Conservation (phyloP, 2,329 filamentous ascomycete species). For the Coleophoma crateriformis region DNA sequence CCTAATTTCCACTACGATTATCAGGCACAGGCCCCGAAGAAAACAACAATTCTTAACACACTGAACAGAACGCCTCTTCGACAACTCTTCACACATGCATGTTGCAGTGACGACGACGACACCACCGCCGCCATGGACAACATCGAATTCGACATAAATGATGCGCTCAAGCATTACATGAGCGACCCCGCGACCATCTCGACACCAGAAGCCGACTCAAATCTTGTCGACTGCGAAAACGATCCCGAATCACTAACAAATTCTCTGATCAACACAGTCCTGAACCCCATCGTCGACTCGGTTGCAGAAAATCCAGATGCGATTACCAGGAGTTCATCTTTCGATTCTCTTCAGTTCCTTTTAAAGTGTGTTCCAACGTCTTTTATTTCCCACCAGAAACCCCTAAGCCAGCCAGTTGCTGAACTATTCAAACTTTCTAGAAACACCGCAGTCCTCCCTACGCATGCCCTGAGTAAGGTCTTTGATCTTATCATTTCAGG, state of each 20-base stretch:
- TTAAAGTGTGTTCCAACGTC: slow-evolving; percentile 80
- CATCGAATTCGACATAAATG: slow-evolving; percentile 90
- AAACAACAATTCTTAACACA: slow-evolving; percentile 8
- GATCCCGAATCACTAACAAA: slow-evolving; percentile 80
- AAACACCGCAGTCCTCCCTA: slow-evolving; percentile 73
- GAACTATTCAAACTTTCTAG: slow-evolving; percentile 63
- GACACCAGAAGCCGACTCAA: slow-evolving; percentile 78
- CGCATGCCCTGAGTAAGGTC: slow-evolving; percentile 82
- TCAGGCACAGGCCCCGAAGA: slow-evolving; percentile 4
- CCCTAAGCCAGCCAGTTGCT: slow-evolving; percentile 46
- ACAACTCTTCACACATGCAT: slow-evolving; percentile 7
- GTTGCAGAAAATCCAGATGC: slow-evolving; percentile 89
- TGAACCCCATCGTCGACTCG: slow-evolving; percentile 90
- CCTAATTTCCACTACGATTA: not conserved
- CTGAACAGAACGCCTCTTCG: not conserved
- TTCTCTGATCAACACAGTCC: slow-evolving; percentile 72
- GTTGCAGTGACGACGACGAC: slow-evolving; percentile 10
- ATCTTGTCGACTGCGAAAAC: slow-evolving; percentile 86
- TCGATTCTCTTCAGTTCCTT: slow-evolving; percentile 92
- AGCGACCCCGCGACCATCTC: slow-evolving; percentile 80
- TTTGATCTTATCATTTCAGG: slow-evolving; percentile 87
- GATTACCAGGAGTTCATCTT: slow-evolving; percentile 69
- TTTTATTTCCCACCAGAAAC: slow-evolving; percentile 28
- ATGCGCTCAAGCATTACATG: slow-evolving; percentile 94
- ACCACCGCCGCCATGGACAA: slow-evolving; percentile 52